Percentiles rank a stretch among this genome's conserved stretches.
These are phyloP conservation scores for Primulina huaijiensis DNA, from an alignment of 257 asterid species.

Conservation along the genomic window DNA sequence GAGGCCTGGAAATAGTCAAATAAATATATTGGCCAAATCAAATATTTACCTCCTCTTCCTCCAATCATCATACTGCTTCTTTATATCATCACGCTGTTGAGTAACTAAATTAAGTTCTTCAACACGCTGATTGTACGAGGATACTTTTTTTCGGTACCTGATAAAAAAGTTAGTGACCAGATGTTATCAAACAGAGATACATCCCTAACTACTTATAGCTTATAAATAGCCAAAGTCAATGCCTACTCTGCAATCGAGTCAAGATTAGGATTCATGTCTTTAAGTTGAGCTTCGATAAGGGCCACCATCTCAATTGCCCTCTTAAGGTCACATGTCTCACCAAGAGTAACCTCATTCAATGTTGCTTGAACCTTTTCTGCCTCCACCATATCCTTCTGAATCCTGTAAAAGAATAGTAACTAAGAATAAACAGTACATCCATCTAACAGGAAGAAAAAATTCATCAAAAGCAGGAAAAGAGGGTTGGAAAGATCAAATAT, in stretches of 20 bases:
- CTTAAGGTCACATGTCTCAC: conserved; percentile 55
- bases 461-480: neutral
- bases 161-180: conserved; percentile 14
- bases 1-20: neutral
- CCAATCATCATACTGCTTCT: conserved; percentile 90
- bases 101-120: conserved; percentile 81
- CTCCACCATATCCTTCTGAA: conserved; percentile 86
- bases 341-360: conserved; percentile 58
- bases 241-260: conserved; percentile 93
- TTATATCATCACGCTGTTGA: conserved; percentile 79
- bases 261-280: conserved; percentile 95
- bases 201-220: neutral
- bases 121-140: conserved; percentile 76
- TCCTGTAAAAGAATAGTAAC: conserved; percentile 41
- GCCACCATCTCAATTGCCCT: conserved; percentile 81
- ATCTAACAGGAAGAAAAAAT: neutral
- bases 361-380: conserved; percentile 74
- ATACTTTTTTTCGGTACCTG: conserved; percentile 77
- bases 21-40: neutral
- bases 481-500: neutral
- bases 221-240: conserved; percentile 12
- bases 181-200: neutral
- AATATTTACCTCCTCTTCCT: conserved; percentile 70
- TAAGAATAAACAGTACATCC: neutral
- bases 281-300: conserved; percentile 87